These are phyloP conservation scores for Bipolaris cookei DNA, from an alignment of 2,329 filamentous ascomycete genomes.

Conservation along the genomic window DNA sequence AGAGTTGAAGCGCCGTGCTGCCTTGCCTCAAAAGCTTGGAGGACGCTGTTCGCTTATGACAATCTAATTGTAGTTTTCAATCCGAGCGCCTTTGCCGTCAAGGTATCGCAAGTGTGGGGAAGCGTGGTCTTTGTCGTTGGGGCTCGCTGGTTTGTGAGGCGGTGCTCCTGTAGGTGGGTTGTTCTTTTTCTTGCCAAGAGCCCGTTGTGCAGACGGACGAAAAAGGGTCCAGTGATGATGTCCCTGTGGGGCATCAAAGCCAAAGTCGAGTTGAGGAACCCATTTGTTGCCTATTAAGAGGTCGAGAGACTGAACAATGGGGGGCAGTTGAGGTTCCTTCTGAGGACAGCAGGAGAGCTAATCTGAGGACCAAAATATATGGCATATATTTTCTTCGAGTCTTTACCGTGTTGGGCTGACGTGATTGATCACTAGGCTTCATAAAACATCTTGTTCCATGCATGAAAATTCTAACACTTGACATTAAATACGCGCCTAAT, in stretches of 20 bases:
- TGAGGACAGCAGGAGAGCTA: constrained; percentile 47
- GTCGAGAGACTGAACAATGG: constrained; percentile 19
- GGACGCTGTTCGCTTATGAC: constrained; percentile 37
- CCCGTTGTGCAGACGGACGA: constrained; percentile 20
- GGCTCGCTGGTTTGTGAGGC: constrained; percentile 11
- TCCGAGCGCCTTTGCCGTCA: constrained; percentile 39
- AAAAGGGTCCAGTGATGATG: constrained; percentile 45
- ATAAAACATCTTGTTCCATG: not conserved
- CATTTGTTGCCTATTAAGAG: constrained; percentile 20
- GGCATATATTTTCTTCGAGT: not conserved
- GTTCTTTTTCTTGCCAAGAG: constrained; percentile 15
- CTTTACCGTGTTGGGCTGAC: constrained; percentile 1
- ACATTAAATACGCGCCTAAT: not conserved
- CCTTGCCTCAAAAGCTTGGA: constrained; percentile 22
- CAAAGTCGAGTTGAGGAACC: constrained; percentile 45
- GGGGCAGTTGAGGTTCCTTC: constrained; percentile 31
- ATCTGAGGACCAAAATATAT: constrained; percentile 42
- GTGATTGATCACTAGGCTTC: not conserved
- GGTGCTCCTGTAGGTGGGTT: constrained; percentile 18
- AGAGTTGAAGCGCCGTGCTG: constrained; percentile 39
- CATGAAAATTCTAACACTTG: not conserved
- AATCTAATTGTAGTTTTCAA: constrained; percentile 45
- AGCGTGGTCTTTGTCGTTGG: constrained; percentile 39
- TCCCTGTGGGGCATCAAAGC: constrained; percentile 42
- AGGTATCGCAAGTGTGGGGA: constrained; percentile 27